Percentiles rank a stretch among this genome's conserved stretches.
phyloP scores from a whole-genome alignment of 2,329 filamentous ascomycete genomes.

The Fusarium proliferatum region DNA sequence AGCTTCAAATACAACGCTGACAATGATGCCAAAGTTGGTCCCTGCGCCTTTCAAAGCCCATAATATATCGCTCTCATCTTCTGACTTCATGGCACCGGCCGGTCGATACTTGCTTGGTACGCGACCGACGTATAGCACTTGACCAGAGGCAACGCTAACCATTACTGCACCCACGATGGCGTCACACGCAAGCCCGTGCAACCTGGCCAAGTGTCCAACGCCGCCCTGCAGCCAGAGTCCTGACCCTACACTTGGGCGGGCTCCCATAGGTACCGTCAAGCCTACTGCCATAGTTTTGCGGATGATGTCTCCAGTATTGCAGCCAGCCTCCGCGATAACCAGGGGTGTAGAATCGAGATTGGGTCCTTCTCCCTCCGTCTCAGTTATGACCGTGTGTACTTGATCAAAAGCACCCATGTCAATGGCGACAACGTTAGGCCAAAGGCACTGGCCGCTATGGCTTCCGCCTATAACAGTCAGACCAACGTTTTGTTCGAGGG shows the following conservation, averaged over 20 bases:
- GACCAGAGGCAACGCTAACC: constrained; percentile 61
- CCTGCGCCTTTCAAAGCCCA: constrained; percentile 70
- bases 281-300: constrained; percentile 57
- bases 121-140: constrained; percentile 61
- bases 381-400: constrained; percentile 61
- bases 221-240: constrained; percentile 74
- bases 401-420: constrained; percentile 70
- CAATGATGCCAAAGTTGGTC: constrained; percentile 68
- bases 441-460: constrained; percentile 70
- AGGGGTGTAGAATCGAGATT: constrained; percentile 40
- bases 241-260: constrained; percentile 71
- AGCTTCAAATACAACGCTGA: constrained; percentile 63
- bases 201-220: constrained; percentile 67
- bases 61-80: constrained; percentile 61
- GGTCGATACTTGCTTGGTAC: constrained; percentile 61
- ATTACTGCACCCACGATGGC: constrained; percentile 68
- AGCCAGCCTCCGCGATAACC: constrained; percentile 65
- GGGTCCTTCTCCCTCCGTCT: constrained; percentile 35
- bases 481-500: constrained; percentile 56
- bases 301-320: constrained; percentile 66
- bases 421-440: constrained; percentile 63
- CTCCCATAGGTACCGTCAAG: constrained; percentile 67
- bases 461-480: constrained; percentile 68
- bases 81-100: constrained; percentile 52
- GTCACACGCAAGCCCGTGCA: constrained; percentile 69